phyloP scores from a whole-genome alignment of 2,329 filamentous ascomycete genomes.

The Helicocarpus griseus region DNA sequence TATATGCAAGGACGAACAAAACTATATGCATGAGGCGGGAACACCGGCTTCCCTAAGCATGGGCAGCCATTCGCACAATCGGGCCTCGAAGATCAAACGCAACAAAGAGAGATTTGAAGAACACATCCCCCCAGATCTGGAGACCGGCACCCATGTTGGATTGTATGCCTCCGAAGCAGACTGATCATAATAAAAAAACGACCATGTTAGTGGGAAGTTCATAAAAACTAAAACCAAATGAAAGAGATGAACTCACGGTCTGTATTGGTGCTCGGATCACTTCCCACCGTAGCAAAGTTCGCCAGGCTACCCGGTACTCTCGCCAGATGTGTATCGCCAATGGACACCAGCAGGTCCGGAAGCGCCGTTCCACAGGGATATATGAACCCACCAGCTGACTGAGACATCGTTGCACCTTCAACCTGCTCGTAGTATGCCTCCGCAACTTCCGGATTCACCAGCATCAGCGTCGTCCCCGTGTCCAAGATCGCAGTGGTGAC shows the following conservation, averaged over 20 bases:
- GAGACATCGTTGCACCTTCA: constrained; percentile 38
- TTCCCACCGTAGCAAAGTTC: constrained; percentile 44
- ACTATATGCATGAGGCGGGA: too few species aligned
- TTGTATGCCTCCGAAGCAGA: constrained; percentile 52
- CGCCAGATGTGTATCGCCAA: constrained; percentile 41
- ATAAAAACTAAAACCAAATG: not conserved
- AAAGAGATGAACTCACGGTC: constrained; percentile 24
- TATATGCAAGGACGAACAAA: too few species aligned
- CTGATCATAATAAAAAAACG: constrained; percentile 15
- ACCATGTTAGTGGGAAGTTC: constrained; percentile 10
- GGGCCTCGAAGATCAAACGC: constrained; percentile 46
- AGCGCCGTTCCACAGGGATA: constrained; percentile 47
- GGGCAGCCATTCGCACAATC: constrained; percentile 43
- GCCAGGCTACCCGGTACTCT: constrained; percentile 48
- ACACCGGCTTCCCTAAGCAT: too few species aligned
- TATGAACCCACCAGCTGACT: constrained; percentile 40
- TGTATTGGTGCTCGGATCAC: constrained; percentile 31
- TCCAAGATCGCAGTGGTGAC: constrained; percentile 49
- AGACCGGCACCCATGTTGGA: constrained; percentile 48
- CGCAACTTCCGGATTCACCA: constrained; percentile 49
- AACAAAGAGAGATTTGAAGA: constrained; percentile 52
- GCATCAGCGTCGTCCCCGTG: constrained; percentile 59
- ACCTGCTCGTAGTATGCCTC: constrained; percentile 52
- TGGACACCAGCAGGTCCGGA: constrained; percentile 47
- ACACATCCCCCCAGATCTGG: constrained; percentile 51